Evolutionary conservation across 1,284 basidiomycete genomes (phyloP), one percentile per base, ranked within the genome.

Genomic region (Rhizoctonia solani): DNA sequence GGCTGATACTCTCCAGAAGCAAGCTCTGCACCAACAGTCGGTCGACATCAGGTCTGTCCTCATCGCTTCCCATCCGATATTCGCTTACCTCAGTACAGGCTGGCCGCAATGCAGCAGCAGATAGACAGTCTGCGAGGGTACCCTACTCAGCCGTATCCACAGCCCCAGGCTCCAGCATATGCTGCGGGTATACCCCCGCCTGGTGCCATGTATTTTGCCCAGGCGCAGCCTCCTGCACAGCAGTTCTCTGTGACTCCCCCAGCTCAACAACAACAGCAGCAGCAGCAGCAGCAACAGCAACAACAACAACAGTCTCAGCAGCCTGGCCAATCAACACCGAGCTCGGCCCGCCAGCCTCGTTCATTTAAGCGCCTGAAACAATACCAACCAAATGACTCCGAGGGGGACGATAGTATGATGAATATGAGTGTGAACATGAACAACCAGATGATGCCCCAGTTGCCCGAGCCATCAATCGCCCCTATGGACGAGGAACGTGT

Each of bases 401-500:
- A 61, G 29, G 44, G 41, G 11, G 44, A 47, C 29, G 58, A 61
- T 21, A 52, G 46, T 46, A 61, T 61, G 47, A 61, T 61, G 58
- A 39, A 23, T 25, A 61, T 61, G 32, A 29, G 47, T 29, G 58
- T 61, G 6, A 47, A 50, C 19, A 61, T 61, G 58, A 34, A 47
- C 23, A 14, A 21, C 19, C 58, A 52, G 25, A 61, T 61, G 44
- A 61, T 61, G 29, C 58, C 58, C n/a, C 16, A 44, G 19, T 46
- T 61, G 1, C 58, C 58, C 19, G 58, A 61, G 21, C 58, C 58
- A 16, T 50, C 58, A 4, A 61, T 61, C 27, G 44, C 58, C 14
- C 58, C 58, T 8, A 61, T 61, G 58, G 58, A 61, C 58, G 58
- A 61, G 46, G 58, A 61, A 37, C 58, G 58, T 14, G 58, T 61